These are phyloP conservation scores for Rhizomucor miehei DNA, from an alignment of 371 early-diverging fungal species.

Conservation along the genomic window DNA sequence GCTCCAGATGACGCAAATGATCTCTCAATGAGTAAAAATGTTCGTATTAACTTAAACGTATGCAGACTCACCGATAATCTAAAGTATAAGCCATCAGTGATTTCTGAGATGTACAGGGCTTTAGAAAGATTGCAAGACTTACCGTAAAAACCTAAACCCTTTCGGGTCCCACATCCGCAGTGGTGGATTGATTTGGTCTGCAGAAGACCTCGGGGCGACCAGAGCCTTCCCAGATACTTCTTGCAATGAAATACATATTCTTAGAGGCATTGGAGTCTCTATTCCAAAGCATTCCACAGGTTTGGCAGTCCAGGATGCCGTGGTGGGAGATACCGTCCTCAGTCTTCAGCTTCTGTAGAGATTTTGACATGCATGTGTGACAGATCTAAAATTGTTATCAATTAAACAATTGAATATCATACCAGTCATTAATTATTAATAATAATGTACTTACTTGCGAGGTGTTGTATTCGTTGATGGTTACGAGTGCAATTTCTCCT, in stretches of 20 bases:
- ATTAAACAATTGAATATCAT: not conserved
- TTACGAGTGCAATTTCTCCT: slow-evolving; percentile 1
- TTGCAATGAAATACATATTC: slow-evolving; percentile 3
- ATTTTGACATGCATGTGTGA: not conserved
- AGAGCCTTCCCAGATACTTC: slow-evolving; percentile 1
- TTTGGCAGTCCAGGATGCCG: slow-evolving; percentile 4
- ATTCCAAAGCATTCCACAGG: slow-evolving; percentile 7
- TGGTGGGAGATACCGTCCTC: slow-evolving; percentile 4
- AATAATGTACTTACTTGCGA: slow-evolving; percentile 4
- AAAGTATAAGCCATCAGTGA: too few relatives aligned
- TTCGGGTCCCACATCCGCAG: slow-evolving; percentile 8
- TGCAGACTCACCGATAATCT: too few relatives aligned
- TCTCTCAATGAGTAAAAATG: too few relatives aligned
- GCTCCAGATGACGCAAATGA: too few relatives aligned
- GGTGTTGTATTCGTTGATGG: slow-evolving; percentile 6
- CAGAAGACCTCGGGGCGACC: not conserved
- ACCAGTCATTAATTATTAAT: not conserved
- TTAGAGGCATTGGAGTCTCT: slow-evolving; percentile 4
- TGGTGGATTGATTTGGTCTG: not conserved
- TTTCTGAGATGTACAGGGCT: not conserved
- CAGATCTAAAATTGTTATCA: slow-evolving; percentile 2
- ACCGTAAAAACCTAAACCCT: slow-evolving; percentile 9
- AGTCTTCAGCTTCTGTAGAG: not conserved
- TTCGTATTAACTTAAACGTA: too few relatives aligned
- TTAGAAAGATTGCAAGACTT: not conserved